These are phyloP conservation scores for Hypholoma fasciculare DNA, from an alignment of 768 basidiomycete species.

Conservation along the genomic window DNA sequence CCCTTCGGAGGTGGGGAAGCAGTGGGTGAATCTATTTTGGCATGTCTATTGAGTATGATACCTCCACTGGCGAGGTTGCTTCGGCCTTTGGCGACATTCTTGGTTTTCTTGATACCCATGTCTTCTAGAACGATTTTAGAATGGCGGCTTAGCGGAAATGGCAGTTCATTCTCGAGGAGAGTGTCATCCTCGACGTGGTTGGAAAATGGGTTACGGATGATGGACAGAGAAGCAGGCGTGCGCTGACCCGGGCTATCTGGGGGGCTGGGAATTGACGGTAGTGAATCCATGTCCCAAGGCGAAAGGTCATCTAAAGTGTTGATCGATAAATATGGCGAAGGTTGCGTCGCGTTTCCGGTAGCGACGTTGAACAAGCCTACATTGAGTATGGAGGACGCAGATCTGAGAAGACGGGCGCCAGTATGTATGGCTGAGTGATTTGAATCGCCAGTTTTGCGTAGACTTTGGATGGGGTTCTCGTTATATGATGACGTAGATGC, in stretches of 20 bases:
- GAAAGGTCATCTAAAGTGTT: slow-evolving; percentile 24
- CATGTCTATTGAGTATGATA: slow-evolving; percentile 6
- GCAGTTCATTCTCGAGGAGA: slow-evolving; percentile 18
- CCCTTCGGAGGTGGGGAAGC: background rate
- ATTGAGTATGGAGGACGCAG: slow-evolving; percentile 18
- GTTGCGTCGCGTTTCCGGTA: slow-evolving; percentile 15
- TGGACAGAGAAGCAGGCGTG: background rate
- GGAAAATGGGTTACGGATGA: slow-evolving; percentile 14
- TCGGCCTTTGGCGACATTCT: slow-evolving; percentile 15
- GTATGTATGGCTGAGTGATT: background rate
- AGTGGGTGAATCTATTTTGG: slow-evolving; percentile 3
- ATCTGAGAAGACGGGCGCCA: background rate
- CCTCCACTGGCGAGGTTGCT: background rate
- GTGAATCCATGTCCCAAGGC: slow-evolving; percentile 24
- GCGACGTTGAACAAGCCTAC: slow-evolving; percentile 18
- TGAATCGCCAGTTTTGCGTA: background rate
- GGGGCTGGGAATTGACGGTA: slow-evolving; percentile 13
- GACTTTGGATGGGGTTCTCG: background rate
- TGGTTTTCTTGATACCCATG: slow-evolving; percentile 25
- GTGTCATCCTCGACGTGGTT: slow-evolving; percentile 21
- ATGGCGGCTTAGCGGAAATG: slow-evolving; percentile 20
- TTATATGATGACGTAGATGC: slow-evolving; percentile 6
- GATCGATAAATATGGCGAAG: slow-evolving; percentile 16
- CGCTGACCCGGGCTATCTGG: slow-evolving; percentile 5
- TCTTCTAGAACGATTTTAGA: slow-evolving; percentile 20